Percentiles rank a stretch among this genome's conserved stretches.
Conservation (phyloP, 495 filamentous ascomycete species). For the Xylaria scruposa region DNA sequence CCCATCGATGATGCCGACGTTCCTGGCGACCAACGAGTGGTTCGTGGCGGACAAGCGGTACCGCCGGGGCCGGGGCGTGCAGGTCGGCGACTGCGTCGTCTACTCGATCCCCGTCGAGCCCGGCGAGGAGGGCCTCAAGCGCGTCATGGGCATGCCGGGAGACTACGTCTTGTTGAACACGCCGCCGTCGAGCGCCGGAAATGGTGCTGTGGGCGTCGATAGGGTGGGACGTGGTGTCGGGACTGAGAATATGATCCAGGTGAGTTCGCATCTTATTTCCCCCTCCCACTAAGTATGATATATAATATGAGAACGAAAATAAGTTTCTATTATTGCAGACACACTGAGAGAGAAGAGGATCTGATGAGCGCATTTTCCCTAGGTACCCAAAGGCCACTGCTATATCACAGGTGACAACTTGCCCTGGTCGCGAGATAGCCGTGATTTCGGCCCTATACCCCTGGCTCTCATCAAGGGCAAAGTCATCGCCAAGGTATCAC, state of each 20-base stretch:
- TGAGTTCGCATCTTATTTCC: constrained; percentile 42
- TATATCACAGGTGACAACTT: constrained; percentile 90
- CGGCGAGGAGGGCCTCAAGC: constrained; percentile 72
- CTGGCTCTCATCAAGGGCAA: constrained; percentile 85
- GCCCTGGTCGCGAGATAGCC: constrained; percentile 81
- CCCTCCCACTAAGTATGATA: background rate
- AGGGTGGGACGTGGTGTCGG: constrained; percentile 21
- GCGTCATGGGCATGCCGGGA: constrained; percentile 84
- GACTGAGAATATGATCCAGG: constrained; percentile 76
- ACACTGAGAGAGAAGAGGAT: background rate
- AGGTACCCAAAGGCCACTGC: constrained; percentile 90
- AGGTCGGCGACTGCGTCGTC: constrained; percentile 82
- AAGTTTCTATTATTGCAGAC: background rate
- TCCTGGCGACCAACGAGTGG: constrained; percentile 68
- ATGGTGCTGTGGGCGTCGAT: background rate
- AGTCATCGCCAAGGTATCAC: constrained; percentile 69
- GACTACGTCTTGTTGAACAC: constrained; percentile 84
- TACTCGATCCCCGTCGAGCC: constrained; percentile 75
- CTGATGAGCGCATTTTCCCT: background rate
- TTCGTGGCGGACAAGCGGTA: constrained; percentile 70
- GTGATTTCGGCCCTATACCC: constrained; percentile 83
- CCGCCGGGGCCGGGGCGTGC: constrained; percentile 69
- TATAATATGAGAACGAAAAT: background rate
- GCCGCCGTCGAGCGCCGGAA: constrained; percentile 41
- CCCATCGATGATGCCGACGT: constrained; percentile 82